Evolutionary conservation across 163 green algal genomes (phyloP), one percentile per base, ranked within the genome.

Genomic region (Scenedesmus sp.): DNA sequence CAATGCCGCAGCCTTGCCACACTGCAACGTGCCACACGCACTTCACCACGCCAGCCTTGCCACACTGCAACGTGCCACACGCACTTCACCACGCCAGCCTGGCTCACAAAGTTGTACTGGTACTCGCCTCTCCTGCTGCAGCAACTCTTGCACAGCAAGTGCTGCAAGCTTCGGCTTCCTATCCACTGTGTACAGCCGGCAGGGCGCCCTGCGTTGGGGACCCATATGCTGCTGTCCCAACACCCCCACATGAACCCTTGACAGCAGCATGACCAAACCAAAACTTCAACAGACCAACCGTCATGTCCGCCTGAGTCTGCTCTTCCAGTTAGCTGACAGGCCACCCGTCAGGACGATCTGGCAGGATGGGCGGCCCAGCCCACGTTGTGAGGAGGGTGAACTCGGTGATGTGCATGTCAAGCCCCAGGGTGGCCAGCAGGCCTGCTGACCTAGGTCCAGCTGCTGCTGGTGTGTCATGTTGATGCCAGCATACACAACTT

Each of bases 201-300:
- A n/a, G n/a, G n/a, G n/a, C n/a, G n/a, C n/a, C 86, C 86, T 13
- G 72, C 86, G 40, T 79, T 51, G 3, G 30, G 24, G 22, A 91
- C 56, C 86, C 86, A 91, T 3, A 91, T 91, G 72, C 86, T 91
- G 72, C 33, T 22, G 59, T 91, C 86, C 33, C 33, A 51, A 10
- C 49, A 91, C 3, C 86, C 86, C 86, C 86, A 91, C 72, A 72
- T 78, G 86, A 86, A 70, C 72, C 86, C 40, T 85, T 72, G 18
- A 91, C 46, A 3, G 73, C 73, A 4, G 86, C 73, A 30, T 91
- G 86, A 10, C 37, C 16, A 42, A 91, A 91, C 86, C 86, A 91
- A 6, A 91, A n/a, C 44, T 46, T 78, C 10, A 86, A 76, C 72
- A 91, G 49, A 35, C 40, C 15, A 16, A 68, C 33, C 6, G 70